A percentile compares a stretch with the other conserved stretches of the same genome.
phyloP scores from a whole-genome alignment of 352 stramenopile species.

The Phytophthora lateralis region DNA sequence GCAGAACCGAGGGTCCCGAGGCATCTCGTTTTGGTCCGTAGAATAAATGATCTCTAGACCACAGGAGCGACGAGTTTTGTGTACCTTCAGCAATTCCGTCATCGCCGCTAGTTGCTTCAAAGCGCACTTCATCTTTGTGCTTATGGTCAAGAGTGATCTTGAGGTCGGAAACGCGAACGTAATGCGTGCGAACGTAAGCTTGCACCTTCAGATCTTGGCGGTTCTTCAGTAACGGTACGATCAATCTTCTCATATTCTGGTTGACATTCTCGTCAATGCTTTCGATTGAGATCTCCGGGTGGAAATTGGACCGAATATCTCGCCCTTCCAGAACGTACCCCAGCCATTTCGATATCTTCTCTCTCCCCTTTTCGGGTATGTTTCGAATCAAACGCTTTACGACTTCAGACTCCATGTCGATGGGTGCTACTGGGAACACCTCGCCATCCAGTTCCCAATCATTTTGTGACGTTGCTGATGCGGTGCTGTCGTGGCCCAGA shows the following conservation, averaged over 20 bases:
- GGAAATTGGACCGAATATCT: conserved; percentile 75
- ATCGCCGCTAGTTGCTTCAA: conserved; percentile 40
- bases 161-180: conserved; percentile 65
- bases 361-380: conserved; percentile 64
- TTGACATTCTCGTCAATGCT: conserved; percentile 68
- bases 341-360: conserved; percentile 79
- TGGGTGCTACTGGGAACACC: conserved; percentile 64
- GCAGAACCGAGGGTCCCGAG: conserved; percentile 63
- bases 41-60: conserved; percentile 67
- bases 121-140: conserved; percentile 62
- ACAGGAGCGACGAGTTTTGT: conserved; percentile 33
- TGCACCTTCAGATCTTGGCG: conserved; percentile 71
- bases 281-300: conserved; percentile 74
- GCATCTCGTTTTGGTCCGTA: conserved; percentile 70
- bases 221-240: conserved; percentile 76
- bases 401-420: conserved; percentile 81
- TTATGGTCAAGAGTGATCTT: conserved; percentile 72
- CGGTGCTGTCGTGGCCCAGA: conserved; percentile 28
- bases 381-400: conserved; percentile 68
- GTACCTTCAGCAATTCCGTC: conserved; percentile 11
- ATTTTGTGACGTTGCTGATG: conserved; percentile 35
- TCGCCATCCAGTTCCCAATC: conserved; percentile 71
- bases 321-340: conserved; percentile 71
- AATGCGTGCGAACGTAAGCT: conserved; percentile 62
- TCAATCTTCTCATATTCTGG: conserved; percentile 67